Percentiles rank a stretch among this genome's conserved stretches.
Evolutionary conservation across 805 yeast genomes (phyloP).

Genomic region (Kuraishia capsulata): DNA sequence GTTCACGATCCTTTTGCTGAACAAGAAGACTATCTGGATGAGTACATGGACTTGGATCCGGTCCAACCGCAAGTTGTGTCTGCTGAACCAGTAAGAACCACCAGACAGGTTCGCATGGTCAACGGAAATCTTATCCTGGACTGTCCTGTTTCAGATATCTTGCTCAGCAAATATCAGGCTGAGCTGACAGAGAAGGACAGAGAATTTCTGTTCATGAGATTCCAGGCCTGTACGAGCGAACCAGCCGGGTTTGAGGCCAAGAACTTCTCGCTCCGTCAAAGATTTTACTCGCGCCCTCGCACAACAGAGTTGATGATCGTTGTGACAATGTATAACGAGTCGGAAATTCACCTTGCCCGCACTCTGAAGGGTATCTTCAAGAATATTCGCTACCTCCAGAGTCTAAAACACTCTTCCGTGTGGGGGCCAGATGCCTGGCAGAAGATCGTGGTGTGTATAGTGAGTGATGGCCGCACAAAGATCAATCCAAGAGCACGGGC

Average conservation of each 20-base stretch:
- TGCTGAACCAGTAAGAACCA: conserved; percentile 8
- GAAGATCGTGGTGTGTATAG: conserved; percentile 80
- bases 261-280: conserved; percentile 77
- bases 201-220: conserved; percentile 82
- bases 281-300: conserved; percentile 68
- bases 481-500: conserved; percentile 74
- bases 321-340: conserved; percentile 86
- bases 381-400: conserved; percentile 68
- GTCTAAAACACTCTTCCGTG: conserved; percentile 49
- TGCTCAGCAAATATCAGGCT: conserved; percentile 41
- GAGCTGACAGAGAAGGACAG: conserved; percentile 32
- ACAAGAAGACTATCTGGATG: conserved; percentile 11
- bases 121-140: conserved; percentile 80
- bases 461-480: conserved; percentile 87
- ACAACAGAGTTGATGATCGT: conserved; percentile 80
- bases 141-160: conserved; percentile 75
- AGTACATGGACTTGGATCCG: conserved; percentile 3
- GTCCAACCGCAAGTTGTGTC: conserved; percentile 6
- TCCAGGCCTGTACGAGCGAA: conserved; percentile 90
- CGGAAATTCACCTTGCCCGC: conserved; percentile 70
- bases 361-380: conserved; percentile 88
- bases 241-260: conserved; percentile 58
- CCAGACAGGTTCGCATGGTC: conserved; percentile 40
- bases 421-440: conserved; percentile 99
- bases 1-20: conserved; percentile 21